A percentile compares a stretch with the other conserved stretches of the same genome.
Evolutionary conservation across 805 yeast species (phyloP).

Genomic region (Saccharomyces kudriavzevii): DNA sequence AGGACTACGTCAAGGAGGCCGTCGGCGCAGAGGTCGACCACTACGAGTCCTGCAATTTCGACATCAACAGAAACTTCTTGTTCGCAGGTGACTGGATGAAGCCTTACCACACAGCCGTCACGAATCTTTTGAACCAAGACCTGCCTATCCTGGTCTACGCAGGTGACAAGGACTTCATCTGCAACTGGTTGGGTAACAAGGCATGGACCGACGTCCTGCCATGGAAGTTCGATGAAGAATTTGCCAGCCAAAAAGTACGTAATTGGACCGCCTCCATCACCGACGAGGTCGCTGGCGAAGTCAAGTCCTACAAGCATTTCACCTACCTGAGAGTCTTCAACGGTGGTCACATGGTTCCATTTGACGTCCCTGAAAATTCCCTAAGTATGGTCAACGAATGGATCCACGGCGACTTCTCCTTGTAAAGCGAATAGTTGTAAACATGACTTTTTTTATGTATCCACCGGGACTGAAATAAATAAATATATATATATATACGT

Average conservation of each 20-base stretch:
- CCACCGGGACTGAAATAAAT: background rate
- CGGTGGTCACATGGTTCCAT: constrained; percentile 97
- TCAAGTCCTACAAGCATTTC: constrained; percentile 56
- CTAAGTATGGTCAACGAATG: constrained; percentile 80
- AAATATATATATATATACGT: background rate
- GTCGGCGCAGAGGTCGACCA: constrained; percentile 85
- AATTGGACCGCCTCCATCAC: constrained; percentile 38
- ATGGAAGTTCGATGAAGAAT: constrained; percentile 53
- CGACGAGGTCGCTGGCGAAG: constrained; percentile 56
- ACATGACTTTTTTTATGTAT: background rate
- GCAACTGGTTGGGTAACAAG: constrained; percentile 93
- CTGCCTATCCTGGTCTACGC: constrained; percentile 85
- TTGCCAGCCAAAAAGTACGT: constrained; percentile 37
- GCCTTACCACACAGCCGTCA: constrained; percentile 74
- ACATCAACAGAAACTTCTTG: constrained; percentile 69
- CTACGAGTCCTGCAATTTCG: constrained; percentile 69
- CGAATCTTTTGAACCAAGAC: constrained; percentile 59
- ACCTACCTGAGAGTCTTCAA: constrained; percentile 78
- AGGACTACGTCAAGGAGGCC: constrained; percentile 64
- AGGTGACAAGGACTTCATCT: constrained; percentile 92
- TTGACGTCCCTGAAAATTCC: constrained; percentile 72
- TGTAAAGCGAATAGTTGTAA: constrained; percentile 4
- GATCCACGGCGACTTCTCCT: constrained; percentile 57
- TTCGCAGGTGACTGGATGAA: constrained; percentile 89
- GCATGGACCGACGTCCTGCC: constrained; percentile 75